Conservation (phyloP, 2,329 filamentous ascomycete species). For the Botrytis tulipae region DNA sequence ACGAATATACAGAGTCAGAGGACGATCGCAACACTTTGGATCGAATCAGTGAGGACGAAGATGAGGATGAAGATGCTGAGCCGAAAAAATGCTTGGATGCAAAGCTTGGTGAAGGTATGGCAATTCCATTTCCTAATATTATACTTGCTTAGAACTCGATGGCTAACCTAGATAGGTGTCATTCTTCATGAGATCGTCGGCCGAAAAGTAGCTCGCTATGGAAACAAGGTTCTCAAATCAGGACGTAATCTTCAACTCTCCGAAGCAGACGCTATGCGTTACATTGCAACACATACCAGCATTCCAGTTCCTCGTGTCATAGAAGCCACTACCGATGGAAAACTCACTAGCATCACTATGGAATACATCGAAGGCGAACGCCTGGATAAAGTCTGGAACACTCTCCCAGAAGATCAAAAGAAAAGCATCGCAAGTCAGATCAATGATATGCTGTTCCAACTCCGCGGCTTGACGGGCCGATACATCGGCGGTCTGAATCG, state of each 20-base stretch:
- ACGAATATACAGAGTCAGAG: constrained; percentile 11
- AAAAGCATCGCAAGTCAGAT: constrained; percentile 19
- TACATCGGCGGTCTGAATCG: constrained; percentile 24
- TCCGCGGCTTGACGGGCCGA: constrained; percentile 16
- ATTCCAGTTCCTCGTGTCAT: constrained; percentile 48
- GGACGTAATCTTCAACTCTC: constrained; percentile 34
- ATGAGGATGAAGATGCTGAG: not conserved
- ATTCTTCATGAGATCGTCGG: constrained; percentile 20
- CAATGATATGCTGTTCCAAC: constrained; percentile 23
- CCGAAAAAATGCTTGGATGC: constrained; percentile 19
- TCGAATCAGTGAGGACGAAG: constrained; percentile 13
- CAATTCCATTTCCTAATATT: not conserved
- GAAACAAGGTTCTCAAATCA: constrained; percentile 23
- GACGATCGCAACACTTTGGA: constrained; percentile 12
- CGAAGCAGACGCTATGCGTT: constrained; percentile 44
- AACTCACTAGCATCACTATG: constrained; percentile 22
- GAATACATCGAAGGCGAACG: constrained; percentile 24
- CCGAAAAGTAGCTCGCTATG: constrained; percentile 22
- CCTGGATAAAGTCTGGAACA: constrained; percentile 23
- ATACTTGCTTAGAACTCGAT: not conserved
- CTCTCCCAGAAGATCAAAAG: constrained; percentile 20
- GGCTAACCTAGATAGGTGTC: constrained; percentile 12
- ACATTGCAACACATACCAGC: constrained; percentile 43
- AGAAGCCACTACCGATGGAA: constrained; percentile 15
- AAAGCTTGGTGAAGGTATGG: constrained; percentile 11